phyloP scores from a whole-genome alignment of 2,329 filamentous ascomycete genomes.

The Talaromyces sp. region DNA sequence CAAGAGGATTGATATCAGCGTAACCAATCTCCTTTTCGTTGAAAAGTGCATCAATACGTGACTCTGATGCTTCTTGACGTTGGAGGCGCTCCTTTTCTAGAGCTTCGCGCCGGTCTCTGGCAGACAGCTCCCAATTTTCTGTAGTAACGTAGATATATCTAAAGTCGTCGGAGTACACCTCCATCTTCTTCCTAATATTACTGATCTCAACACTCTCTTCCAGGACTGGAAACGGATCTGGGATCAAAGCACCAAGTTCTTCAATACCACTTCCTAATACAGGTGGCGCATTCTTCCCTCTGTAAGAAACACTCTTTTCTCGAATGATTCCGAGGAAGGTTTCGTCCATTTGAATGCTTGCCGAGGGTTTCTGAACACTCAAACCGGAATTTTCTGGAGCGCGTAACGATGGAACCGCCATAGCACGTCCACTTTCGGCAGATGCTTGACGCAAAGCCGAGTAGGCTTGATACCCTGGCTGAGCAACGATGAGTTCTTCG shows the following conservation, averaged over 20 bases:
- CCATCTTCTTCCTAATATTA: constrained; percentile 34
- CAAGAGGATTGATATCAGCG: constrained; percentile 55
- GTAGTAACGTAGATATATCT: constrained; percentile 43
- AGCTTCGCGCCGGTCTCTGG: constrained; percentile 44
- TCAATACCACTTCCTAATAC: constrained; percentile 34
- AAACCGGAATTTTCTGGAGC: constrained; percentile 22
- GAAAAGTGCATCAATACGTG: constrained; percentile 55
- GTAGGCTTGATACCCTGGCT: constrained; percentile 49
- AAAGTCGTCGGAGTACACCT: constrained; percentile 44
- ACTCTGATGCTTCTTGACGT: constrained; percentile 54
- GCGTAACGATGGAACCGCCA: constrained; percentile 33
- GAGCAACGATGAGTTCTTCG: constrained; percentile 39
- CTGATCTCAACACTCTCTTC: constrained; percentile 36
- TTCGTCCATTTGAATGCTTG: constrained; percentile 40
- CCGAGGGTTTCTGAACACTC: constrained; percentile 24
- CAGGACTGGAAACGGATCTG: constrained; percentile 34
- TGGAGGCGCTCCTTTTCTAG: constrained; percentile 50
- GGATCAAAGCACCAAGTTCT: constrained; percentile 38
- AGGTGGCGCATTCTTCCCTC: constrained; percentile 29
- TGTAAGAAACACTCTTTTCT: constrained; percentile 46
- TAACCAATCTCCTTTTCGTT: constrained; percentile 59
- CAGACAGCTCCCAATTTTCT: constrained; percentile 49
- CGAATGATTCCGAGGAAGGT: constrained; percentile 50
- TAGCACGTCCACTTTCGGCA: constrained; percentile 45
- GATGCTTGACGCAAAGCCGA: constrained; percentile 48